Percentiles rank a stretch among this genome's conserved stretches.
Conservation (phyloP, 495 filamentous ascomycete species). For the Lophium mytilinum region DNA sequence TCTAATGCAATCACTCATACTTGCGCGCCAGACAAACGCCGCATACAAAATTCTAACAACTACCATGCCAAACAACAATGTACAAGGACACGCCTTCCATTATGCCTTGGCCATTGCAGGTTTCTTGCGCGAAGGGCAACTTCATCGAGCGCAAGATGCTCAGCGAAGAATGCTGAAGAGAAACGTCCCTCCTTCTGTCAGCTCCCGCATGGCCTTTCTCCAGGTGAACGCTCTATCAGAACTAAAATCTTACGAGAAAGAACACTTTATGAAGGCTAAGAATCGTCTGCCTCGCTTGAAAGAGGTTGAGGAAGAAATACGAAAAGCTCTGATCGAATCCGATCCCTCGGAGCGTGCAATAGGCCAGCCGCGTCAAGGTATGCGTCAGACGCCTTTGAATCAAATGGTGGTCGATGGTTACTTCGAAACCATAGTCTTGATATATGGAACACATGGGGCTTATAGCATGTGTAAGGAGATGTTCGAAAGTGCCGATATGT, state of each 20-base stretch:
- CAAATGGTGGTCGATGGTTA: slow-evolving; percentile 41
- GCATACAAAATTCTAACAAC: slow-evolving; percentile 57
- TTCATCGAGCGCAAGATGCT: slow-evolving; percentile 3
- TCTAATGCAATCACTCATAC: slow-evolving; percentile 60
- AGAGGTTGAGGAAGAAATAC: slow-evolving; percentile 14
- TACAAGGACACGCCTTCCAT: slow-evolving; percentile 58
- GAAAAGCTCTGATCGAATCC: slow-evolving; percentile 17
- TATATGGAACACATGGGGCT: slow-evolving; percentile 51
- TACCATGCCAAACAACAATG: slow-evolving; percentile 48
- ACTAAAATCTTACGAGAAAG: background rate
- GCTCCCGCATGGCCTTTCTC: slow-evolving; percentile 42
- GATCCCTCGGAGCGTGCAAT: slow-evolving; percentile 28
- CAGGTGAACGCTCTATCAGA: slow-evolving; percentile 29
- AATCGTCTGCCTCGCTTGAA: slow-evolving; percentile 1
- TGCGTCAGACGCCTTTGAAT: slow-evolving; percentile 18
- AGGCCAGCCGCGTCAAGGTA: slow-evolving; percentile 26
- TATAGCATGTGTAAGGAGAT: slow-evolving; percentile 48
- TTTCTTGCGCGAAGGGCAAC: slow-evolving; percentile 42
- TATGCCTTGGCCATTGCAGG: slow-evolving; percentile 69
- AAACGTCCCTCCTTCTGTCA: slow-evolving; percentile 39
- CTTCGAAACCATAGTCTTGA: slow-evolving; percentile 53
- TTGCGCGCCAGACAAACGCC: slow-evolving; percentile 51
- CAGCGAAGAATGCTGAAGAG: slow-evolving; percentile 40
- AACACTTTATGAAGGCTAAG: background rate
- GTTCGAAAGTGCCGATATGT: slow-evolving; percentile 34